Evolutionary conservation across 768 basidiomycete species (phyloP), one percentile per base, ranked within the genome.

Genomic region (Panus rudis): DNA sequence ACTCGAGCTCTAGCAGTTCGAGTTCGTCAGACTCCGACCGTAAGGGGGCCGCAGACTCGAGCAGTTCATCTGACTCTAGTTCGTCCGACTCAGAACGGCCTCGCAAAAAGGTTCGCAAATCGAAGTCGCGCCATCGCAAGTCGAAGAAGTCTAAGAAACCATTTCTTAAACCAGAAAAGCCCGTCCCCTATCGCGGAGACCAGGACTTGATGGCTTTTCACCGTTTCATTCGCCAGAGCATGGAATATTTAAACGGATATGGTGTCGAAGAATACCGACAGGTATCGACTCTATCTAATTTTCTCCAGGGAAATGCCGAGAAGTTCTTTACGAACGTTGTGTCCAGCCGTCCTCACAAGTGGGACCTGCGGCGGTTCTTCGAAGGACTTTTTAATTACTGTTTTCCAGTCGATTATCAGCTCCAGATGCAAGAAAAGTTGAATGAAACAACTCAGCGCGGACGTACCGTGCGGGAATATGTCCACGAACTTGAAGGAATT

Each of bases 401-500:
- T 28, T 47, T 47, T 37, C 47, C 43, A 4, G 40, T 33, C 25
- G 21, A 37, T 16, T 47, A 37, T 19, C 11, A 17, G 16, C 41
- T 37, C 7, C 38, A 62, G 20, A 63, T 62, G 42, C 24, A 55
- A 0, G 45, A 56, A 4, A 57, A 59, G 16, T 47, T 71, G 0
- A 33, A 51, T 0, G 26, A 39, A 0, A 48, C 41, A 4, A 42
- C 32, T 1, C 68, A 71, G 37, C 45, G 53, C 2, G 38, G 56
- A 2, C 55, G 52, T 8, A 54, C 50, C 0, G 62, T 72, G 0
- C 44, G 53, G 0, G 59, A 63, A 6, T 72, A 60, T 45, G 52
- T 60, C 2, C 59, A 60, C 28, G 60, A 68, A 32, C 38, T 72
- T 0, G 56, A 63, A 19, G 62, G 60, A 12, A 27, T 69, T 0